Evolutionary conservation across 1,284 basidiomycete genomes (phyloP), one percentile per base, ranked within the genome.

Genomic region (Spongispora temasekensis): DNA sequence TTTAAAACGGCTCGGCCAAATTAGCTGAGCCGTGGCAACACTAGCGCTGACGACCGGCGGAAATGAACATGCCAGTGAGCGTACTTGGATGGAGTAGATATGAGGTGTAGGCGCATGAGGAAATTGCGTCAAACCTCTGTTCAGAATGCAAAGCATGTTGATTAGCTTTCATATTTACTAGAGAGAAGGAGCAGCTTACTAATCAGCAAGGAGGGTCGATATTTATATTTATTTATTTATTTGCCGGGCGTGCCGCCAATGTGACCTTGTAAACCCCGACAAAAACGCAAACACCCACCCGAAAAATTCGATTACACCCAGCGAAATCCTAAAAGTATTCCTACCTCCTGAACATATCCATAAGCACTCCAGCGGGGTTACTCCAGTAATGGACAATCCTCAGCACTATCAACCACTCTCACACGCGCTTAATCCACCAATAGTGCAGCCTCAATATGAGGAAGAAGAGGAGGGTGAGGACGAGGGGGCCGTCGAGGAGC

Each of bases 391-490:
- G 88, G 88, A 89, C 76, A 88, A 89, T 71, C 85, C 86, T 59
- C 89, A 90, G 72, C 85, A 89, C 69, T 91, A 91, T 77, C 88
- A 90, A 65, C 87, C 89, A 48, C 81, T 91, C 68, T 91, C 89
- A 61, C 86, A 90, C 78, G 90, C 89, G 54, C 79, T 91, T 54
- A 78, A 89, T 71, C 87, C 85, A 2, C 85, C 83, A 58, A 75
- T 77, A 59, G 63, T 69, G 53, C 77, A 76, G 61, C 67, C 71
- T 31, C 79, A 76, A 64, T 76, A 69, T 68, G 68, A 71, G 53
- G 67, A 69, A 30, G 68, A 70, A 46, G 82, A 81, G 31, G 81
- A 88, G 57, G 84, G 87, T 57, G 85, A 87, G 50, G 87, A 91
- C 56, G 88, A 88, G 65, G 87, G 84, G n/a, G 74, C 81, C 51